Evolutionary conservation across 2,329 filamentous ascomycete genomes (phyloP).

Genomic region (Verticillium albo-atrum): DNA sequence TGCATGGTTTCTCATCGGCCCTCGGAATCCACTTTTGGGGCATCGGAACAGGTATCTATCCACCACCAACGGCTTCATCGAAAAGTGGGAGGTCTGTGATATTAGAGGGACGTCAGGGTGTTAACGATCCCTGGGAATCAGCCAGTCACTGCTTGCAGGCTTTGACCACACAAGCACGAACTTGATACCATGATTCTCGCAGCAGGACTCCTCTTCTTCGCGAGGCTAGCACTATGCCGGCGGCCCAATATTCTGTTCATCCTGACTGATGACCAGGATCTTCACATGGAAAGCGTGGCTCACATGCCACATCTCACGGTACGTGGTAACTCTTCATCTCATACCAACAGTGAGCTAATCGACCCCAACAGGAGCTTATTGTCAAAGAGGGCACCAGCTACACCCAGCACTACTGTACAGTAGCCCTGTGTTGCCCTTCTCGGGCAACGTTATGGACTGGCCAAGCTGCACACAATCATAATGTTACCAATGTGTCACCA

Average conservation of each 20-base stretch:
- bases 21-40: too few relatives aligned
- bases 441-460: conserved; percentile 17
- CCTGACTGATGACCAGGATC: conserved; percentile 21
- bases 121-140: too few relatives aligned
- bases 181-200: too few relatives aligned
- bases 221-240: not conserved
- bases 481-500: conserved; percentile 7
- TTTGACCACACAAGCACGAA: too few relatives aligned
- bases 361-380: conserved; percentile 11
- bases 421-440: conserved; percentile 21
- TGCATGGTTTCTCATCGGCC: too few relatives aligned
- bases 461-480: conserved; percentile 20
- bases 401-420: conserved; percentile 21
- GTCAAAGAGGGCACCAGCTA: conserved; percentile 17
- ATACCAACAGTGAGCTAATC: conserved; percentile 1
- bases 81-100: too few relatives aligned
- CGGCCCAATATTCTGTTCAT: conserved; percentile 20
- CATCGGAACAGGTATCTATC: too few relatives aligned
- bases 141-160: too few relatives aligned
- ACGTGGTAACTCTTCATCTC: not conserved
- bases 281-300: conserved; percentile 42
- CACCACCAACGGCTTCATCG: too few relatives aligned
- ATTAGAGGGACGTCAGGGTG: too few relatives aligned
- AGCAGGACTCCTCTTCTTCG: too few relatives aligned
- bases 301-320: conserved; percentile 45